These are phyloP conservation scores for Oenanthe javanica DNA, from an alignment of 140 eudicot species.

Conservation along the genomic window DNA sequence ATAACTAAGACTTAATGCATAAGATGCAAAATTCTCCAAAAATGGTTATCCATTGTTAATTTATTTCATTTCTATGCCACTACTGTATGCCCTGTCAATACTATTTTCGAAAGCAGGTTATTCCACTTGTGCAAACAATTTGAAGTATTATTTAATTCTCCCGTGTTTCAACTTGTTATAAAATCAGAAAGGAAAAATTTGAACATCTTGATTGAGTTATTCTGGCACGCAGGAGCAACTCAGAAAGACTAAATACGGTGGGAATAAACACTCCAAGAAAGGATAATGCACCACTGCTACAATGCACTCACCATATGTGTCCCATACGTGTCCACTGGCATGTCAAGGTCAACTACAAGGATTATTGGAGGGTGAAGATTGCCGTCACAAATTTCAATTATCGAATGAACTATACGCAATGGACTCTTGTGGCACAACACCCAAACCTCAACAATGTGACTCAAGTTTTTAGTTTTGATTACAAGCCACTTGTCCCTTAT, in stretches of 20 bases:
- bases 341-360: conserved; percentile 75
- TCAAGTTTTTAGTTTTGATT: conserved; percentile 92
- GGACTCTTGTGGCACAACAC: conserved; percentile 95
- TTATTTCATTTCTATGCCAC: background rate
- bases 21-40: background rate
- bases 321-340: conserved; percentile 96
- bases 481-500: conserved; percentile 82
- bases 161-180: background rate
- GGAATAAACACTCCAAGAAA: conserved; percentile 79
- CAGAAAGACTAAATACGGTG: conserved; percentile 33
- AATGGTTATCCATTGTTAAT: background rate
- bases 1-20: background rate
- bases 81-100: background rate
- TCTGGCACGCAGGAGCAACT: conserved; percentile 47
- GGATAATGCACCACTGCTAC: conserved; percentile 66
- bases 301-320: conserved; percentile 95
- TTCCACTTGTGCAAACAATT: background rate
- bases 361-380: conserved; percentile 85
- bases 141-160: background rate
- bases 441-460: conserved; percentile 93
- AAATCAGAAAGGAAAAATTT: background rate
- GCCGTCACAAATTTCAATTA: conserved; percentile 81
- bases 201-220: background rate
- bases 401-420: conserved; percentile 62
- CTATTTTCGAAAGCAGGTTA: background rate